Conservation (phyloP, 805 yeast species). For the Candida xyloterini region DNA sequence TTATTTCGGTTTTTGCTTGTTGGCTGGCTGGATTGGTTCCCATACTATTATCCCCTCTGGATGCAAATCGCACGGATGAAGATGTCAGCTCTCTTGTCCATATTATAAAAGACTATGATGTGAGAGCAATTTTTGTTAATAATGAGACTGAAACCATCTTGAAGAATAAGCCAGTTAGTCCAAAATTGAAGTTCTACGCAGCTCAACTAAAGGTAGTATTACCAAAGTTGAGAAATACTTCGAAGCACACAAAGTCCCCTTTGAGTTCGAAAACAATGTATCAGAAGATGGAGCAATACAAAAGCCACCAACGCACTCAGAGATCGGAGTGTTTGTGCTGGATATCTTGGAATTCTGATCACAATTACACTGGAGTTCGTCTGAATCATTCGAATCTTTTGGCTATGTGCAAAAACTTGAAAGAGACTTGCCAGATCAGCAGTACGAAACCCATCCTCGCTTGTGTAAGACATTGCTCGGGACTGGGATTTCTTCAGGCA, state of each 20-base stretch:
- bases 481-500: conserved; percentile 88
- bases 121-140: conserved; percentile 72
- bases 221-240: conserved; percentile 64
- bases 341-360: conserved; percentile 71
- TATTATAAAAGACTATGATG: conserved; percentile 67
- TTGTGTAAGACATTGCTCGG: conserved; percentile 78
- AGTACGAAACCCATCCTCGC: conserved; percentile 74
- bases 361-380: conserved; percentile 55
- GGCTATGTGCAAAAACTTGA: conserved; percentile 80
- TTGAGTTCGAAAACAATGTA: conserved; percentile 36
- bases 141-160: conserved; percentile 66
- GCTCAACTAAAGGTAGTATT: conserved; percentile 25
- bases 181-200: conserved; percentile 48
- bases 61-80: conserved; percentile 55
- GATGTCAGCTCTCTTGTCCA: conserved; percentile 67
- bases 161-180: conserved; percentile 64
- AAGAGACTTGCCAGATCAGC: conserved; percentile 86
- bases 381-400: conserved; percentile 62
- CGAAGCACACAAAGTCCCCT: conserved; percentile 47
- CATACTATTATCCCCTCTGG: conserved; percentile 72
- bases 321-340: conserved; percentile 51
- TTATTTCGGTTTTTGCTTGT: conserved; percentile 83
- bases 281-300: conserved; percentile 39
- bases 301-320: conserved; percentile 30
- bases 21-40: conserved; percentile 76